Base-by-base conservation (phyloP, 139 green algal genomes). In the Edaphochlamys debaryana region DNA sequence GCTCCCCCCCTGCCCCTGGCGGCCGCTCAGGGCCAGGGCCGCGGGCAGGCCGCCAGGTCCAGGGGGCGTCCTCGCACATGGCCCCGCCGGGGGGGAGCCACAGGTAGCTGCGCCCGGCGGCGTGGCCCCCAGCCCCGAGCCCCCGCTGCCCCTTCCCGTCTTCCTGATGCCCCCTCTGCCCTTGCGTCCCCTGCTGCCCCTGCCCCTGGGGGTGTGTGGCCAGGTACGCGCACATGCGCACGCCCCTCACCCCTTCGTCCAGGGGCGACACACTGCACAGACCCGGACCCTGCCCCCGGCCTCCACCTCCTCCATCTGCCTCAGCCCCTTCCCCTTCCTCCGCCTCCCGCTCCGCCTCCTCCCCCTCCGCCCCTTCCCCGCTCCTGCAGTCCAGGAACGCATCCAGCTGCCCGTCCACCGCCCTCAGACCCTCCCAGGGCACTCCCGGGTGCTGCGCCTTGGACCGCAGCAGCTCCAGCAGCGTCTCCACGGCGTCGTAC, bases 401-500 rank as follows among this genome's bases (percentile, higher is more conserved):
- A 37, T 81, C 74, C 6, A 81, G 25, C 2, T 36, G 15, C 20
- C 40, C 60, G 62, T 81, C 74, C 7, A 89, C 27, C 62, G 58
- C 29, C 36, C 37, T 34, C 48, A 86, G 62, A 29, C 73, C 29
- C 62, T 86, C 69, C 0, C 70, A 78, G 1, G 78, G 42, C 13
- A 34, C 50, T 23, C 54, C 36, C 4, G 85, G 85, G 48, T 89
- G 79, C 8, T 40, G 38, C 0, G 63, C 41, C 48, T 64, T 71
- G 48, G 40, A 71, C 17, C 71, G 63, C 66, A 89, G 72, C 9
- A 89, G 60, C 52, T 84, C 85, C 22, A 89, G 52, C n/a, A 56
- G 67, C 4, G 79, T 89, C 64, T 89, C 85, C 58, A 81, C 86
- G 0, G 85, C 85, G 80, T 89, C 85, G 40, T 77, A 89, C 9